Evolutionary conservation across 345 rosid species (phyloP), one percentile per base, ranked within the genome.

Genomic region (Lepidium sativum): DNA sequence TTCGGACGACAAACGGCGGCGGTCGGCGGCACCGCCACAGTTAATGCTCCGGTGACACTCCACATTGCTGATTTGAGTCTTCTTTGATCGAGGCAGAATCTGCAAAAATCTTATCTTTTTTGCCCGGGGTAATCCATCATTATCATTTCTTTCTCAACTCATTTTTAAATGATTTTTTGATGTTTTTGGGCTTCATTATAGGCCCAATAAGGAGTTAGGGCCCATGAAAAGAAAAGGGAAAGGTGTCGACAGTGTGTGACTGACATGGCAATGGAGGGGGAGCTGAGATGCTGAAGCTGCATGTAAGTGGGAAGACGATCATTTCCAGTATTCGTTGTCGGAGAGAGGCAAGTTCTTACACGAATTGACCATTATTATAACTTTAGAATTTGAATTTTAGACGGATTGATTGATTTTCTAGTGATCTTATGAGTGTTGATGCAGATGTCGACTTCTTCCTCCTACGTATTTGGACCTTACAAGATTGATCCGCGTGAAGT

Each of bases 401-500:
- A 27, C 5, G 31, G 1, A 27, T 5, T 27, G 31, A 25, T 27
- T 27, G 31, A 27, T 27, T 27, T 27, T 27, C 7, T 27, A 27
- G 31, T 27, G 31, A 27, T 27, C 6, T 25, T 27, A 6, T 27
- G 6, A 27, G 4, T 27, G 31, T 27, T 52, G 68, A 29, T 37
- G 63, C 70, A 79, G 85, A 79, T 82, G 78, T 70, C 84, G 34
- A 56, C 63, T 40, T 20, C 58, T 65, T 73, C 78, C 18, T 8
- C 38, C 6, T 87, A 67, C 45, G 59, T 4, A 8, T 87, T 92
- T 54, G 97, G 98, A 0, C 88, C 92, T 6, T 83, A 87, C 80
- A 77, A 78, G 58, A 86, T 92, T 35, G 85, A 83, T 44, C 67
- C 81, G 2, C 78, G 79, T 79, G 92, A 89, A 77, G 95, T 92